These are phyloP conservation scores for Penicillium sp. DNA, from an alignment of 2,329 filamentous ascomycete species.

Conservation along the genomic window DNA sequence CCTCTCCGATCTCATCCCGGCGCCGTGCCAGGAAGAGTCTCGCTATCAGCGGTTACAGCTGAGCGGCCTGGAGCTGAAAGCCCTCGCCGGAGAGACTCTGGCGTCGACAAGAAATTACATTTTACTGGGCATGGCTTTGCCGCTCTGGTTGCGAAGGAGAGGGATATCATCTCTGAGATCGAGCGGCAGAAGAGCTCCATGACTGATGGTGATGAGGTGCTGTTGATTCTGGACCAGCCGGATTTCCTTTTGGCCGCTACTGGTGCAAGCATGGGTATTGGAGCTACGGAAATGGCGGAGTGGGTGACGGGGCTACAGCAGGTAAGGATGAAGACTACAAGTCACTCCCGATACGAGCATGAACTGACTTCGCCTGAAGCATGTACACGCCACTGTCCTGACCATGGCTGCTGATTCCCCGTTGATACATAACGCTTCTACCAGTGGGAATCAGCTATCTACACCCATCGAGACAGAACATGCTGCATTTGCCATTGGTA, in stretches of 20 bases:
- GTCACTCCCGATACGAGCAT: background rate
- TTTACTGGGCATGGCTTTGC: conserved; percentile 31
- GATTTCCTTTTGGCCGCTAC: conserved; percentile 66
- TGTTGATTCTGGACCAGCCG: conserved; percentile 68
- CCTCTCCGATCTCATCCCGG: conserved; percentile 32
- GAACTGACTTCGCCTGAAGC: conserved; percentile 41
- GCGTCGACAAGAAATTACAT: conserved; percentile 30
- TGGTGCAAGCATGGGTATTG: conserved; percentile 48
- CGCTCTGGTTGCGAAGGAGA: conserved; percentile 38
- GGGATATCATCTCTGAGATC: conserved; percentile 36
- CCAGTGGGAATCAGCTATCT: conserved; percentile 45
- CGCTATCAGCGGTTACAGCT: conserved; percentile 6
- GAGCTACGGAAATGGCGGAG: conserved; percentile 52
- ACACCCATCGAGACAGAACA: conserved; percentile 71
- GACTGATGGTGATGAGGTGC: conserved; percentile 37
- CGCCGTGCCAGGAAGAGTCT: conserved; percentile 22
- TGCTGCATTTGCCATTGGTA: conserved; percentile 67
- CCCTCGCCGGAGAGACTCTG: conserved; percentile 21
- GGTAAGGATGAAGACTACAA: conserved; percentile 50
- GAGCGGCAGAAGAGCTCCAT: conserved; percentile 29
- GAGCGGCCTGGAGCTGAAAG: conserved; percentile 8
- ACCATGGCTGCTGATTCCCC: conserved; percentile 73
- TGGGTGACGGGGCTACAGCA: conserved; percentile 63
- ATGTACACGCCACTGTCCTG: conserved; percentile 66
- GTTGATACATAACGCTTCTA: conserved; percentile 56